Evolutionary conservation across 805 yeast species (phyloP).

Genomic region (Suhomyces sp.): DNA sequence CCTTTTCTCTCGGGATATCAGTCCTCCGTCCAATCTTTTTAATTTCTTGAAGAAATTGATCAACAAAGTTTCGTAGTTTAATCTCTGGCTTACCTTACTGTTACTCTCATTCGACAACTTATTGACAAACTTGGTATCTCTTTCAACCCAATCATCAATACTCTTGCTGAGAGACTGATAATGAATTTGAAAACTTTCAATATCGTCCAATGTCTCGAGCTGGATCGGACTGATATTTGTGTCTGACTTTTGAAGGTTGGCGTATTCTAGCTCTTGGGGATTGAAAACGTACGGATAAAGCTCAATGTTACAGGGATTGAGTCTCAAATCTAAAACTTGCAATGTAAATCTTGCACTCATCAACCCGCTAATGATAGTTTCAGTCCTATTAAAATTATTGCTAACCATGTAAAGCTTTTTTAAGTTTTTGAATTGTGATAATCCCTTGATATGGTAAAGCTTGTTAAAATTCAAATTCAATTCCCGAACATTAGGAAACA

Average conservation of each 20-base stretch:
- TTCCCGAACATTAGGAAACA: conserved; percentile 47
- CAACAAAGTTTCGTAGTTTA: conserved; percentile 34
- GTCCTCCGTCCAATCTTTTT: conserved; percentile 37
- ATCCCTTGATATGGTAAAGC: conserved; percentile 31
- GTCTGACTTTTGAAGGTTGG: conserved; percentile 10
- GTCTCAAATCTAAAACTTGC: conserved; percentile 44
- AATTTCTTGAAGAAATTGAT: conserved; percentile 33
- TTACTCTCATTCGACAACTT: conserved; percentile 19
- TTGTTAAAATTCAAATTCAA: conserved; percentile 52
- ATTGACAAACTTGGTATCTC: conserved; percentile 32
- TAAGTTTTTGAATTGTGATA: conserved; percentile 34
- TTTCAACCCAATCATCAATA: conserved; percentile 38
- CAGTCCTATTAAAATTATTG: conserved; percentile 39
- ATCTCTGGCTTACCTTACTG: conserved; percentile 21
- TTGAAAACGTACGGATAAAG: conserved; percentile 55
- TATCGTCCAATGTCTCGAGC: conserved; percentile 48
- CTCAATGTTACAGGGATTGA: conserved; percentile 46
- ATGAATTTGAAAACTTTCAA: conserved; percentile 49
- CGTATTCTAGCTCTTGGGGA: conserved; percentile 37
- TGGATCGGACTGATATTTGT: conserved; percentile 35
- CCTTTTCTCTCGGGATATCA: conserved; percentile 15
- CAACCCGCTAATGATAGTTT: conserved; percentile 29
- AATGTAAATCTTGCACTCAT: conserved; percentile 30
- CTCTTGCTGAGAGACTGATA: conserved; percentile 40
- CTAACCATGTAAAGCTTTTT: conserved; percentile 44